Percentiles rank a stretch among this genome's conserved stretches.
phyloP scores from a whole-genome alignment of 352 stramenopile genomes.

The Globisporangium uncinulatum region DNA sequence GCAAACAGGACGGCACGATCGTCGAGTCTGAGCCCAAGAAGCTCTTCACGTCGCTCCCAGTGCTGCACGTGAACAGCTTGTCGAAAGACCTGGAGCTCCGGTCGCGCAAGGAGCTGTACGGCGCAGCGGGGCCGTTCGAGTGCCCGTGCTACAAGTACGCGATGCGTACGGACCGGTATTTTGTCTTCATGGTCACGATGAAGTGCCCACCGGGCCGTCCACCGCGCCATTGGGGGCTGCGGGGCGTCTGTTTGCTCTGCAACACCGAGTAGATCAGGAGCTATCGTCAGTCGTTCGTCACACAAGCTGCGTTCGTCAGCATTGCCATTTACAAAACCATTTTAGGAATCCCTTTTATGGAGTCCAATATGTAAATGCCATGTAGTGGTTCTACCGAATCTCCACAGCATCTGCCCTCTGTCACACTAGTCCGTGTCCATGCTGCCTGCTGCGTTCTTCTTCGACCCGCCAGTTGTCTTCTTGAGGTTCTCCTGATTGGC shows the following conservation, averaged over 20 bases:
- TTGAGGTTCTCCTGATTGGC: slow-evolving; percentile 57
- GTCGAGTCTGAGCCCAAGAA: slow-evolving; percentile 97
- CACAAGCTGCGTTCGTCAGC: too few species aligned
- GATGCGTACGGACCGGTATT: slow-evolving; percentile 92
- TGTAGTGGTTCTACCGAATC: too few species aligned
- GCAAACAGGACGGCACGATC: slow-evolving; percentile 89
- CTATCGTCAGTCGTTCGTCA: neutral
- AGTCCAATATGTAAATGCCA: too few species aligned
- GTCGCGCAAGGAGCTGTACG: slow-evolving; percentile 91
- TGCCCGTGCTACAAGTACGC: slow-evolving; percentile 98
- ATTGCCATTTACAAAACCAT: too few species aligned
- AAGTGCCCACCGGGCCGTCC: slow-evolving; percentile 85
- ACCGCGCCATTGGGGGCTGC: slow-evolving; percentile 92
- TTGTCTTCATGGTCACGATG: slow-evolving; percentile 96
- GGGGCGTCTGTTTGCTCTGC: slow-evolving; percentile 92
- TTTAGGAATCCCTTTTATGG: too few species aligned
- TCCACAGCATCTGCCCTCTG: too few species aligned
- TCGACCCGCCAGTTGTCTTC: slow-evolving; percentile 18
- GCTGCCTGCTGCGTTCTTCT: slow-evolving; percentile 8
- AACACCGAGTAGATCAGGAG: slow-evolving; percentile 81
- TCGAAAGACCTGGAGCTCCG: slow-evolving; percentile 92
- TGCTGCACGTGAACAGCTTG: slow-evolving; percentile 95
- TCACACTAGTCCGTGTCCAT: slow-evolving; percentile 33
- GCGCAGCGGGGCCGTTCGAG: slow-evolving; percentile 89
- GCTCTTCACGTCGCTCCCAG: slow-evolving; percentile 93